Evolutionary conservation across 352 stramenopile species (phyloP).

Genomic region (Globisporangium heterothallicum): DNA sequence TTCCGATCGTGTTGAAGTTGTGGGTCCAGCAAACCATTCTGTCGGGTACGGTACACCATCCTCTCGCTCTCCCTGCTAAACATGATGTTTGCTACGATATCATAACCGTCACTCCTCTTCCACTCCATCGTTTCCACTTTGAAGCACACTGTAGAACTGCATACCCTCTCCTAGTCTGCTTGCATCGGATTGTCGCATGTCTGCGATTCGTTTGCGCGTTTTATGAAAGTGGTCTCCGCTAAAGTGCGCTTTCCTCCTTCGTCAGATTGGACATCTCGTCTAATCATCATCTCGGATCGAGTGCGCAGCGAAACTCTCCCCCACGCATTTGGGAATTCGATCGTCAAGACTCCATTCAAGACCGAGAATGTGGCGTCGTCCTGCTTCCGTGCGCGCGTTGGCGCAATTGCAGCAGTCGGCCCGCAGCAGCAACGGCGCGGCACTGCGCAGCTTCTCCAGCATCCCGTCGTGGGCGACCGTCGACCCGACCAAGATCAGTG

Average conservation of each 20-base stretch:
- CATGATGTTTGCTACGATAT: not conserved
- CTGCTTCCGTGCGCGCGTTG: constrained; percentile 23
- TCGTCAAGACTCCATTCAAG: not conserved
- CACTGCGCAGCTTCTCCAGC: constrained; percentile 43
- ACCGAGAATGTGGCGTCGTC: constrained; percentile 21
- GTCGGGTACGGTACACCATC: not conserved
- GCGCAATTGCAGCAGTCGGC: constrained; percentile 11
- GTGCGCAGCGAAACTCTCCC: too few relatives aligned
- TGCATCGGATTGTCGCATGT: not conserved
- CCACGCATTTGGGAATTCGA: not conserved
- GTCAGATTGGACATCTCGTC: not conserved
- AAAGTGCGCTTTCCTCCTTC: not conserved
- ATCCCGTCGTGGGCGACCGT: constrained; percentile 90
- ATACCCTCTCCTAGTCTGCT: not conserved
- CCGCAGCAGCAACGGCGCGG: constrained; percentile 16
- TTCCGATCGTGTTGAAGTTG: constrained; percentile 8
- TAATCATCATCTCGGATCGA: not conserved
- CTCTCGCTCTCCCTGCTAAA: not conserved
- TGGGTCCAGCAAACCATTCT: not conserved
- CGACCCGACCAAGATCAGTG: constrained; percentile 84
- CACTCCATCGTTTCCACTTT: too few relatives aligned
- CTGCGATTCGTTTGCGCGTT: not conserved
- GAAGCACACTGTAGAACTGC: not conserved
- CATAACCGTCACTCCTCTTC: too few relatives aligned
- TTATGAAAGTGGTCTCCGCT: not conserved